Evolutionary conservation across 106 monocot species (phyloP), one percentile per base, ranked within the genome.

Genomic region (Dendrobium catenatum): DNA sequence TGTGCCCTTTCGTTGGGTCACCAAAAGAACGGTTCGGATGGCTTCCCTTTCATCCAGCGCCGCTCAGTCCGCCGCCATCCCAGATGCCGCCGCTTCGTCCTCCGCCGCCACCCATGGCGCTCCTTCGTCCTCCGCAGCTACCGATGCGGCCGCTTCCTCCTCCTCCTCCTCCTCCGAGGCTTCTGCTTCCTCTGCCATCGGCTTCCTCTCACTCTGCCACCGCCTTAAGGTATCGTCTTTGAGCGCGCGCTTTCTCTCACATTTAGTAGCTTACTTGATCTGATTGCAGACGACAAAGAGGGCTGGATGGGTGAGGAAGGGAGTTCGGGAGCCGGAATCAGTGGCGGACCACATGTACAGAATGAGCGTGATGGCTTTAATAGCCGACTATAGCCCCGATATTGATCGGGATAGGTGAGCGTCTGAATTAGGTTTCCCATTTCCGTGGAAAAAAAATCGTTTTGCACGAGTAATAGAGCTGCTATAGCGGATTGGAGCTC

Each of bases 331-430:
- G 19, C 92, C 97, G 37, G 97, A 98, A 88, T 98, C 97, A 41
- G 85, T 98, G 59, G 97, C 94, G 56, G 97, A 98, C 80, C 97
- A 98, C 91, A 98, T 98, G 97, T 94, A 98, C 85, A 86, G 97
- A 72, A 98, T 98, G 97, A 85, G 92, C 42, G 70, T 98, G 75
- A 98, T 98, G 96, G 92, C 92, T 9, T 85, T 97, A 78, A 70
- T 92, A 44, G 90, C 89, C 33, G 51, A 73, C n/a, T 85, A 93
- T 47, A 55, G 84, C 22, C 83, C 98, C 13, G 89, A 91, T 3
- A 83, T 91, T 76, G 87, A 99, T 84, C 86, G 98, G 22, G 98
- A 95, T 55, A 90, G 94, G 94, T 96, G 64, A 48, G 84, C 68
- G 27, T 54, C 54, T 40, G 20, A 17, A 0, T 59, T 64, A 70